These are phyloP conservation scores for Candida albicans DNA, from an alignment of 1,139 yeast genomes.

Conservation along the genomic window DNA sequence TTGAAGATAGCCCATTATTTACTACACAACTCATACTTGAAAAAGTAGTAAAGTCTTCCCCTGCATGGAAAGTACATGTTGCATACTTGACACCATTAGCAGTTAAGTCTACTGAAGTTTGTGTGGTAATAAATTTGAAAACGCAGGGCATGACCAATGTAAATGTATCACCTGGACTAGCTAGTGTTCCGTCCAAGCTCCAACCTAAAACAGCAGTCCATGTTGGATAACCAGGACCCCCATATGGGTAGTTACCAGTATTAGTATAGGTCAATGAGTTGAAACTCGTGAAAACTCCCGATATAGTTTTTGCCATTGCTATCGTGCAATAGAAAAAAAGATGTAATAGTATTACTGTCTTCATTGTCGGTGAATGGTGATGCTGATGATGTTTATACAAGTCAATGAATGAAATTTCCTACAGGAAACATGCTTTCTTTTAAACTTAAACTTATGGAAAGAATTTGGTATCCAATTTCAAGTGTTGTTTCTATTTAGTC, in stretches of 20 bases:
- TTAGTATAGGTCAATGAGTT: slow-evolving; percentile 8
- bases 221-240: slow-evolving; percentile 18
- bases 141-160: slow-evolving; percentile 23
- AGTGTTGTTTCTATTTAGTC: too few relatives aligned
- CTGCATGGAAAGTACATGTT: slow-evolving; percentile 24
- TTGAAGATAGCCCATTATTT: slow-evolving; percentile 13
- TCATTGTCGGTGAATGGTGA: neutral
- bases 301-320: slow-evolving; percentile 1
- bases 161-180: slow-evolving; percentile 25
- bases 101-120: slow-evolving; percentile 12
- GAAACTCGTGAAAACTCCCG: slow-evolving; percentile 12
- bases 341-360: neutral
- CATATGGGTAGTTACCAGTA: slow-evolving; percentile 2
- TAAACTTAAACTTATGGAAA: too few relatives aligned
- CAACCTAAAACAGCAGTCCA: slow-evolving; percentile 27
- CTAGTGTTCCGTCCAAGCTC: slow-evolving; percentile 20
- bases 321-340: neutral
- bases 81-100: slow-evolving; percentile 29
- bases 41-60: slow-evolving; percentile 24
- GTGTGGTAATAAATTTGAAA: slow-evolving; percentile 19
- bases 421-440: too few relatives aligned
- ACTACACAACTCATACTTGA: slow-evolving; percentile 29
- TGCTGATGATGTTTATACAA: neutral
- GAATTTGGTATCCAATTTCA: too few relatives aligned
- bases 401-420: neutral